Percentiles rank a stretch among this genome's conserved stretches.
Conservation (phyloP, 805 yeast genomes). For the Schwanniomyces pseudopolymorphus region DNA sequence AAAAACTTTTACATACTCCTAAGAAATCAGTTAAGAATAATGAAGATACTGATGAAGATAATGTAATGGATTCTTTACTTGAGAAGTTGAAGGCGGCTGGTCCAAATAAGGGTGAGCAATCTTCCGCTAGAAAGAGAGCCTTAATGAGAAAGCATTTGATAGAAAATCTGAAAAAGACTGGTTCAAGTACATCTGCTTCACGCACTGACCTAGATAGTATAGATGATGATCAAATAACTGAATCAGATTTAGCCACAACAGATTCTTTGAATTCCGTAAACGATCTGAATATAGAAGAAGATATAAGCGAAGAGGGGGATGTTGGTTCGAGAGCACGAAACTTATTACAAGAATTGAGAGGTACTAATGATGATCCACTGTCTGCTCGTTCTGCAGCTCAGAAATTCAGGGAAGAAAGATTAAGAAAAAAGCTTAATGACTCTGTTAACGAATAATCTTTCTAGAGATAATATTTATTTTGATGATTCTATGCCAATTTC, state of each 20-base stretch:
- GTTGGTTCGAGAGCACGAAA: conserved; percentile 62
- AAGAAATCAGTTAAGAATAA: conserved; percentile 33
- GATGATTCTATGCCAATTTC: neutral
- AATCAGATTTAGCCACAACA: conserved; percentile 4
- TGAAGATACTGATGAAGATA: conserved; percentile 42
- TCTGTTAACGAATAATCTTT: neutral
- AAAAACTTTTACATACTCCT: conserved; percentile 56
- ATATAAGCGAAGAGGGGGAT: conserved; percentile 27
- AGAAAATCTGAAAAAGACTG: conserved; percentile 24
- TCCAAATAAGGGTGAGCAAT: conserved; percentile 70
- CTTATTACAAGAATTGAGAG: conserved; percentile 60
- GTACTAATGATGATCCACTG: conserved; percentile 16
- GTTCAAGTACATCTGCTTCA: neutral
- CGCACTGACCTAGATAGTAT: neutral
- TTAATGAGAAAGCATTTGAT: conserved; percentile 63
- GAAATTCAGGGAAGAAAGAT: conserved; percentile 41
- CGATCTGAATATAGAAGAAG: conserved; percentile 6
- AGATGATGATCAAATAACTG: conserved; percentile 1
- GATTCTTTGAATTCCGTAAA: conserved; percentile 3
- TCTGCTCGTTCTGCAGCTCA: conserved; percentile 39
- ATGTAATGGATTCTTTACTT: conserved; percentile 81
- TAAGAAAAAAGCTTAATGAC: conserved; percentile 18
- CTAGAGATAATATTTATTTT: neutral
- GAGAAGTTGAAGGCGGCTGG: conserved; percentile 88
- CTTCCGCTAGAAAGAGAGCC: conserved; percentile 80